Conservation (phyloP, 2,329 filamentous ascomycete species). For the Clonostachys sp. region DNA sequence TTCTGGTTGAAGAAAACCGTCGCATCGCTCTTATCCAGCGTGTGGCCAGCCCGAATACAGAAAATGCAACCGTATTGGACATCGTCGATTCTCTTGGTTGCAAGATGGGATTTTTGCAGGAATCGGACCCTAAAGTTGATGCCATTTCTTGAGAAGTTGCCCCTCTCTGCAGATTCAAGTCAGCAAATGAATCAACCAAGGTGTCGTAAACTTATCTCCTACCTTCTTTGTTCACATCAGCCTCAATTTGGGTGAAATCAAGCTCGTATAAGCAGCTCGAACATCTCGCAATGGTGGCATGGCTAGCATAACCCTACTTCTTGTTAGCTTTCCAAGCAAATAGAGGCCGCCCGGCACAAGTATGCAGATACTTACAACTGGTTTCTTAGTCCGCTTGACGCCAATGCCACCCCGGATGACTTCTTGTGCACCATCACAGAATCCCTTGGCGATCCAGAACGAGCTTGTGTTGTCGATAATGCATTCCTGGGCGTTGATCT, state of each 20-base stretch:
- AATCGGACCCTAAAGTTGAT: conserved; percentile 49
- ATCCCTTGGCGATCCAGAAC: conserved; percentile 47
- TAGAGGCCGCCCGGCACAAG: too few species aligned
- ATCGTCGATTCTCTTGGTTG: conserved; percentile 44
- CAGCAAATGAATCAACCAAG: neutral
- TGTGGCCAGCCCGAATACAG: conserved; percentile 44
- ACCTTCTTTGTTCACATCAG: conserved; percentile 44
- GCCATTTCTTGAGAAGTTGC: conserved; percentile 38
- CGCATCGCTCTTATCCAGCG: conserved; percentile 47
- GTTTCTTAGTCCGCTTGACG: conserved; percentile 44
- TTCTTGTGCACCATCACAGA: conserved; percentile 50
- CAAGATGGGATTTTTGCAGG: conserved; percentile 50
- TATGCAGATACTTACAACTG: conserved; percentile 20
- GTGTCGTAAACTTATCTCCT: conserved; percentile 3
- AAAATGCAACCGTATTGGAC: conserved; percentile 51
- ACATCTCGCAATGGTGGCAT: conserved; percentile 43
- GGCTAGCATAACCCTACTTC: conserved; percentile 31
- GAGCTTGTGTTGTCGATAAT: conserved; percentile 40
- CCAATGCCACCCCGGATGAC: conserved; percentile 41
- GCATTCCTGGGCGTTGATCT: conserved; percentile 21
- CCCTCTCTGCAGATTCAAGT: conserved; percentile 27
- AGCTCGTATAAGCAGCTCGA: conserved; percentile 48
- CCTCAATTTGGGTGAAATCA: conserved; percentile 45
- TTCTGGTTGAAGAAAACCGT: conserved; percentile 52
- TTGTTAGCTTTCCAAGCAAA: too few species aligned